Conservation (phyloP, 2,329 filamentous ascomycete genomes). For the Exophiala lecanii-corni region DNA sequence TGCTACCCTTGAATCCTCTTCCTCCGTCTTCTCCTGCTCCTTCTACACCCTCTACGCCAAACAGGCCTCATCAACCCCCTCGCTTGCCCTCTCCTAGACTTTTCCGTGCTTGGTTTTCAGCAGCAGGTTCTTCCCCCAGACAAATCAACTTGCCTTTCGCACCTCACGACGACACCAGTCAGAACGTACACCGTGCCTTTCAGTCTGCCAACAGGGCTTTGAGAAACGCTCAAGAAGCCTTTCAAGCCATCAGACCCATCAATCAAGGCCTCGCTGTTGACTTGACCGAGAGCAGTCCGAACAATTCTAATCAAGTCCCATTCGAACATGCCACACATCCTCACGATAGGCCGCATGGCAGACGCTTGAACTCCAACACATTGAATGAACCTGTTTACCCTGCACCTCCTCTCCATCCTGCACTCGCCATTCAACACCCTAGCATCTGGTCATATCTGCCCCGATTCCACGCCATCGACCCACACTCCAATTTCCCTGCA, state of each 20-base stretch:
- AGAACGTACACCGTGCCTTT: conserved; percentile 19
- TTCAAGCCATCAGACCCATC: conserved; percentile 13
- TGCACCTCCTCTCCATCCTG: not conserved
- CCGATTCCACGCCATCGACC: not conserved
- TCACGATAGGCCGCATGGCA: conserved; percentile 9
- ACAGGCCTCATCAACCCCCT: conserved; percentile 14
- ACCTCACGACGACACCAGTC: conserved; percentile 14
- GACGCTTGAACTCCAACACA: conserved; percentile 2
- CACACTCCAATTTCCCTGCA: not conserved
- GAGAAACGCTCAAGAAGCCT: conserved; percentile 24
- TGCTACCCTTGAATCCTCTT: not conserved
- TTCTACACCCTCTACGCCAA: not conserved
- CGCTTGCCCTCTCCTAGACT: conserved; percentile 20
- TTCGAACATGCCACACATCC: conserved; percentile 25
- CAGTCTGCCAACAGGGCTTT: conserved; percentile 23
- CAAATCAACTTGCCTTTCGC: conserved; percentile 17
- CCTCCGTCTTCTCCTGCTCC: not conserved
- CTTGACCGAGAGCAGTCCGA: conserved; percentile 16
- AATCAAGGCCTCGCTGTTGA: conserved; percentile 13
- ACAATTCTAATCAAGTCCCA: conserved; percentile 11
- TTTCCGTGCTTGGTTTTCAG: conserved; percentile 22
- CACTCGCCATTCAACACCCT: not conserved
- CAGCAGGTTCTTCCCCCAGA: conserved; percentile 11
- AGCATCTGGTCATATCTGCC: not conserved
- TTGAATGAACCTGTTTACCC: conserved; percentile 22